Base-by-base conservation (phyloP, 1,139 yeast genomes). In the Hanseniaspora uvarum region DNA sequence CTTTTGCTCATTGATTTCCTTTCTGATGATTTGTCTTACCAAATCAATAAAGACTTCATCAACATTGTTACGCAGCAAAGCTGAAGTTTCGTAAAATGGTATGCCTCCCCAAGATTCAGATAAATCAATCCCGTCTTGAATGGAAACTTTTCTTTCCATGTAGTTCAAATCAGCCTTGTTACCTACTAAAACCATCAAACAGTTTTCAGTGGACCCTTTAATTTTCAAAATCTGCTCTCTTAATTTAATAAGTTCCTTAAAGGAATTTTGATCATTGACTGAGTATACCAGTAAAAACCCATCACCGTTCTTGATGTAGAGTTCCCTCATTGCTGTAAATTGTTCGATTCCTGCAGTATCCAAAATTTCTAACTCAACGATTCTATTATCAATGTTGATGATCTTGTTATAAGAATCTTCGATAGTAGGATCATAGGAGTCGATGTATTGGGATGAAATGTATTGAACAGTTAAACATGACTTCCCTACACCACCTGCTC, bases 291-390 rank as follows among this genome's bases (percentile, higher is more conserved):
- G 74, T 55, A 92, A 68, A 63, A 87, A 86, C 5, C 95, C 95
- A 63, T 83, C 83, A 16, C 94, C 94, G 45, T 87, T 81, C 58
- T 85, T 84, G 68, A 88, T 88, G 67, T 88, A 88, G 71, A 80
- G 81, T 69, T 92, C 97, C 61, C 97, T 75, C 92, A 92, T 83
- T 23, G 96, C 95, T 41, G 94, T 83, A 69, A 88, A 92, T 69
- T 92, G 97, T 62, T 94, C 97, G 68, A 89, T 96, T 55, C 98
- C 98, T 16, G 98, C 97, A 16, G 98, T 92, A 68, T 92, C 98
- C 65, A 92, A 74, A 56, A 92, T 87, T 68, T 92, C 97, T 59
- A 92, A 75, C 61, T 87, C 89, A 63, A 95, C 86, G 5, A 92
- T 85, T 63, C 94, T 80, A 47, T 94, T 95, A 69, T 92, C 96